Conservation (phyloP, 2,329 filamentous ascomycete genomes). For the Conoideocrella luteorostrata region DNA sequence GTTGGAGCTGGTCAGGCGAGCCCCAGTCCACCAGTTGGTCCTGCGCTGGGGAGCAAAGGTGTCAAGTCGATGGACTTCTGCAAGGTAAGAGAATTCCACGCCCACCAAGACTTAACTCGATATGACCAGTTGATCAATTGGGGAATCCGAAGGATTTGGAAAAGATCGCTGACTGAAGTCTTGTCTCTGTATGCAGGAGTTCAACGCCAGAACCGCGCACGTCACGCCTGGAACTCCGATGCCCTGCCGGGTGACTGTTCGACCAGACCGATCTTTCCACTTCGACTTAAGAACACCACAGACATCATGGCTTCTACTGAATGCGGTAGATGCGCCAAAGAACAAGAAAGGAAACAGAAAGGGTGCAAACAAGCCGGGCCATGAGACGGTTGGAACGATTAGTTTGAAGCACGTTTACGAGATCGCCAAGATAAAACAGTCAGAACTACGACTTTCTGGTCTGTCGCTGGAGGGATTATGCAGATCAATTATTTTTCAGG, state of each 20-base stretch:
- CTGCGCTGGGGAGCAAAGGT: constrained; percentile 92
- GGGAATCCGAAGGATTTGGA: not conserved
- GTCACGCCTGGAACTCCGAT: constrained; percentile 78
- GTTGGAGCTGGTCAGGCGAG: constrained; percentile 93
- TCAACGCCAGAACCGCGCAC: constrained; percentile 89
- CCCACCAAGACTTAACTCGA: not conserved
- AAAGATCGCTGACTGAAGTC: constrained; percentile 12
- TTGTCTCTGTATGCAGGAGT: constrained; percentile 59
- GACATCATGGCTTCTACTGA: constrained; percentile 84
- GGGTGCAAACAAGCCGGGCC: constrained; percentile 68
- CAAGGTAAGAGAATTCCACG: constrained; percentile 58
- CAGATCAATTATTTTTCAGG: constrained; percentile 66
- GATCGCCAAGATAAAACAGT: constrained; percentile 93
- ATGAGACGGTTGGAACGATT: constrained; percentile 75
- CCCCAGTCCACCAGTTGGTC: constrained; percentile 92
- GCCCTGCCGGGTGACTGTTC: constrained; percentile 84
- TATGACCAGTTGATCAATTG: too few species aligned
- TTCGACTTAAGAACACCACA: constrained; percentile 92
- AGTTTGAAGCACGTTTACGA: constrained; percentile 95
- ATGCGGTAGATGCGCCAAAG: constrained; percentile 67
- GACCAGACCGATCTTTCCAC: constrained; percentile 84
- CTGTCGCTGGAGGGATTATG: constrained; percentile 65
- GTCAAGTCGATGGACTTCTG: constrained; percentile 99
- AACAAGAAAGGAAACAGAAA: constrained; percentile 71
- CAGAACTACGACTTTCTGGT: constrained; percentile 67